A percentile compares a stretch with the other conserved stretches of the same genome.
Conservation (phyloP, 1,139 yeast species). For the Ogataea hybrid region DNA sequence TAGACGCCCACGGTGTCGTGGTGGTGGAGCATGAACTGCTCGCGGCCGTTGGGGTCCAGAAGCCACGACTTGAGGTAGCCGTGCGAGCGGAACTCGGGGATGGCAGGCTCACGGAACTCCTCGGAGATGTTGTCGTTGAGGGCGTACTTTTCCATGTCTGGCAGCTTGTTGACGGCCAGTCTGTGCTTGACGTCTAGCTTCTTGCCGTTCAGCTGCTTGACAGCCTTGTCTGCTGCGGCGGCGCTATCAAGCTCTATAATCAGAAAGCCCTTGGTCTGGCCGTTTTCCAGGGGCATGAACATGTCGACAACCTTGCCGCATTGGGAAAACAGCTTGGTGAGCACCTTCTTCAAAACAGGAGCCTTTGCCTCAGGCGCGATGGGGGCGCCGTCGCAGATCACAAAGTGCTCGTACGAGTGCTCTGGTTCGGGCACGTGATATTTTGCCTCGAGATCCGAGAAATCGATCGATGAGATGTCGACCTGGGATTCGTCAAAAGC, state of each 20-base stretch:
- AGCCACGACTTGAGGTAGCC: constrained; percentile 91
- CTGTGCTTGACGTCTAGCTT: constrained; percentile 94
- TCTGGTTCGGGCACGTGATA: constrained; percentile 54
- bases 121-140: constrained; percentile 61
- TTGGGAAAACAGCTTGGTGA: constrained; percentile 72
- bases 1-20: constrained; percentile 80
- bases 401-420: constrained; percentile 71
- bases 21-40: constrained; percentile 80
- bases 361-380: constrained; percentile 89
- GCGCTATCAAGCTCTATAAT: constrained; percentile 78
- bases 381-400: constrained; percentile 95
- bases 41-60: constrained; percentile 85
- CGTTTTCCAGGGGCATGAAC: constrained; percentile 80
- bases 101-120: constrained; percentile 66
- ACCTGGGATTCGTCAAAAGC: constrained; percentile 32
- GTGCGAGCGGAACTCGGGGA: constrained; percentile 68
- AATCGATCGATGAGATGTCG: constrained; percentile 72
- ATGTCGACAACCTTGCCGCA: constrained; percentile 69
- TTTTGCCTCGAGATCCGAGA: constrained; percentile 81
- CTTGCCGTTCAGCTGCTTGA: constrained; percentile 79
- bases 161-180: constrained; percentile 75
- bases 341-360: constrained; percentile 79
- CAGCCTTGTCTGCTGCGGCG: constrained; percentile 73
- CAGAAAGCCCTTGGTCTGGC: constrained; percentile 82
- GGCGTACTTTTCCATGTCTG: constrained; percentile 83